These are phyloP conservation scores for Paecilomyces fulvus DNA, from an alignment of 2,329 filamentous ascomycete species.

Conservation along the genomic window DNA sequence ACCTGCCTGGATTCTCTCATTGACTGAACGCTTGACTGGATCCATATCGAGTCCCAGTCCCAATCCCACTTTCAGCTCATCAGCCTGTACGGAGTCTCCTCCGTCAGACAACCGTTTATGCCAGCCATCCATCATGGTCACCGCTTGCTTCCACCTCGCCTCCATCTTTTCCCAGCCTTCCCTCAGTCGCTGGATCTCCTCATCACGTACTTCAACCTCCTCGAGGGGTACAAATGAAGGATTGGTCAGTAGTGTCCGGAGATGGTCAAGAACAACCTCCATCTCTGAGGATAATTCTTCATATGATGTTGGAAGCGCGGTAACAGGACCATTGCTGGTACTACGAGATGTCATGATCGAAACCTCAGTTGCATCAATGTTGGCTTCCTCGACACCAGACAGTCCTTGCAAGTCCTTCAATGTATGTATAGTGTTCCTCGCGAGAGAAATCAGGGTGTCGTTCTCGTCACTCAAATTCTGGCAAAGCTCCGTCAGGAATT, in stretches of 20 bases:
- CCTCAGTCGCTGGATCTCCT: conserved; percentile 75
- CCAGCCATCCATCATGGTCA: conserved; percentile 88
- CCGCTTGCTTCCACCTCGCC: conserved; percentile 76
- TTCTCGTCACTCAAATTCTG: conserved; percentile 86
- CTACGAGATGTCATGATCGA: conserved; percentile 15
- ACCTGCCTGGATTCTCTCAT: conserved; percentile 5
- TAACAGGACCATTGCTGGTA: conserved; percentile 19
- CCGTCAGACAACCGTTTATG: conserved; percentile 60
- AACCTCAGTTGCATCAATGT: conserved; percentile 22
- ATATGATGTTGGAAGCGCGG: conserved; percentile 50
- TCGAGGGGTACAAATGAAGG: conserved; percentile 94
- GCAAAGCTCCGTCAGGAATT: conserved; percentile 78
- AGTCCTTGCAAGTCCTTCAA: conserved; percentile 55
- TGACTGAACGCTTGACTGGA: conserved; percentile 10
- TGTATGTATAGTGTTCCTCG: conserved; percentile 62
- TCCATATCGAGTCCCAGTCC: conserved; percentile 31
- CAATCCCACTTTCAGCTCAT: conserved; percentile 36
- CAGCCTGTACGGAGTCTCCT: conserved; percentile 33
- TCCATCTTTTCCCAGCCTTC: conserved; percentile 94
- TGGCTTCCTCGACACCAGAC: conserved; percentile 16
- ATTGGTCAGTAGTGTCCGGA: conserved; percentile 80
- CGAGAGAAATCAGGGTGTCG: conserved; percentile 64
- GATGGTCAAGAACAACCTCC: conserved; percentile 67
- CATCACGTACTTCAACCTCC: conserved; percentile 84
- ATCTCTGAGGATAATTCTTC: conserved; percentile 65